Evolutionary conservation across 768 basidiomycete genomes (phyloP).

Genomic region (Tulasnella sp.): DNA sequence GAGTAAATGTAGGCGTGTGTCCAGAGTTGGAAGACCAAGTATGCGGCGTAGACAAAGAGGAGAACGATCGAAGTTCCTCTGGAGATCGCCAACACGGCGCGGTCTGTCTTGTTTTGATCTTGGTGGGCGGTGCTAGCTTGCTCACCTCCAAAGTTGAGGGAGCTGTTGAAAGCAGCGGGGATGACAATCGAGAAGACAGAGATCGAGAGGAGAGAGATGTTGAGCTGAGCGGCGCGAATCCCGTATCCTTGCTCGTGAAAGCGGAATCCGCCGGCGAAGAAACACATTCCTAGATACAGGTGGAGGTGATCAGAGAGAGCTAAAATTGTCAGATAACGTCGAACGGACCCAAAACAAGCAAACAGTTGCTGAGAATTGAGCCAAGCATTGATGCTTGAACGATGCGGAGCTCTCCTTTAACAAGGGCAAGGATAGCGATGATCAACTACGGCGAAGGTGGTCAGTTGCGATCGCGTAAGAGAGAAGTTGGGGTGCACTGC

Average conservation of each 20-base stretch:
- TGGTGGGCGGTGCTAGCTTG: not conserved
- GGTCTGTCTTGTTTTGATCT: not conserved
- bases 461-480: not conserved
- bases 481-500: not conserved
- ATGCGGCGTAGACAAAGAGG: constrained; percentile 12
- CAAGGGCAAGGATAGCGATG: constrained; percentile 50
- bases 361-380: constrained; percentile 9
- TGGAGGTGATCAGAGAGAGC: constrained; percentile 29
- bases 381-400: constrained; percentile 52
- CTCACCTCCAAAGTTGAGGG: constrained; percentile 7
- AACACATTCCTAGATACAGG: constrained; percentile 86
- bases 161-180: constrained; percentile 12
- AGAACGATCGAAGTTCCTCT: constrained; percentile 10
- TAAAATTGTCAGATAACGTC: not conserved
- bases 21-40: constrained; percentile 53
- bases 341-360: constrained; percentile 3
- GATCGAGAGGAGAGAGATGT: constrained; percentile 62
- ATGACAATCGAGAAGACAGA: constrained; percentile 12
- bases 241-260: constrained; percentile 77
- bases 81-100: constrained; percentile 6
- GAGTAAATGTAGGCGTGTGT: constrained; percentile 64
- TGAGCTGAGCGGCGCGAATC: constrained; percentile 59
- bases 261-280: constrained; percentile 73
- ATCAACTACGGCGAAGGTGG: not conserved
- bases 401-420: constrained; percentile 66